phyloP scores from a whole-genome alignment of 345 rosid species.

The Arabis alpina region DNA sequence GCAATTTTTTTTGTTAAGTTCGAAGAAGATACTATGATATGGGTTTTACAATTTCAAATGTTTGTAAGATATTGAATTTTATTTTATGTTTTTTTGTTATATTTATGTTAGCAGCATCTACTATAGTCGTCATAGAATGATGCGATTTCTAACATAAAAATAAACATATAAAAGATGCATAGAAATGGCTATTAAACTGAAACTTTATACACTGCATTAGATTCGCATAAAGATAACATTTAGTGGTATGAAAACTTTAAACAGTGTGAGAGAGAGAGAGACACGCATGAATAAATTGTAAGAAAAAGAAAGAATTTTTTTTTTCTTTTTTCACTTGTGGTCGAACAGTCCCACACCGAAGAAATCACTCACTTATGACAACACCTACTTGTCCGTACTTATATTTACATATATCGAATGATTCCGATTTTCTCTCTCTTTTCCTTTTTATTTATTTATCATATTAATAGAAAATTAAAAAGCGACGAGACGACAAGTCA shows the following conservation, averaged over 20 bases:
- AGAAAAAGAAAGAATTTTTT: slow-evolving; percentile 9
- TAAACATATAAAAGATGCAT: neutral
- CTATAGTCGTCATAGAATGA: no score
- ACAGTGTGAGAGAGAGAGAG: slow-evolving; percentile 7
- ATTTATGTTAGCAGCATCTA: no score
- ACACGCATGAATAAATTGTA: slow-evolving; percentile 24
- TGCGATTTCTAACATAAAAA: neutral
- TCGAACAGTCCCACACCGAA: slow-evolving; percentile 44
- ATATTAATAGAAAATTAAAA: slow-evolving; percentile 22
- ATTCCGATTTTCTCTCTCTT: slow-evolving; percentile 33
- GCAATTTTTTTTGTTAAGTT: neutral
- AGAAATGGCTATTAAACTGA: neutral
- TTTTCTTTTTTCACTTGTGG: slow-evolving; percentile 7
- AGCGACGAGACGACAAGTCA: slow-evolving; percentile 48
- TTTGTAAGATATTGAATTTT: no score
- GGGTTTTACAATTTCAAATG: no score
- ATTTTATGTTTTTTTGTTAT: no score
- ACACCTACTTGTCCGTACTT: slow-evolving; percentile 62
- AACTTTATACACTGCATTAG: slow-evolving; percentile 4
- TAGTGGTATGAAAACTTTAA: slow-evolving; percentile 12
- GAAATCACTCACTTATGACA: slow-evolving; percentile 42
- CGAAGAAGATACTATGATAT: neutral
- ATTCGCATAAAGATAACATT: slow-evolving; percentile 25
- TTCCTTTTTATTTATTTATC: neutral
- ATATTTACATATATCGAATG: slow-evolving; percentile 40